Evolutionary conservation across 192 early-diverging fungal species (phyloP), one percentile per base, ranked within the genome.

Genomic region (Coemansia sp.): DNA sequence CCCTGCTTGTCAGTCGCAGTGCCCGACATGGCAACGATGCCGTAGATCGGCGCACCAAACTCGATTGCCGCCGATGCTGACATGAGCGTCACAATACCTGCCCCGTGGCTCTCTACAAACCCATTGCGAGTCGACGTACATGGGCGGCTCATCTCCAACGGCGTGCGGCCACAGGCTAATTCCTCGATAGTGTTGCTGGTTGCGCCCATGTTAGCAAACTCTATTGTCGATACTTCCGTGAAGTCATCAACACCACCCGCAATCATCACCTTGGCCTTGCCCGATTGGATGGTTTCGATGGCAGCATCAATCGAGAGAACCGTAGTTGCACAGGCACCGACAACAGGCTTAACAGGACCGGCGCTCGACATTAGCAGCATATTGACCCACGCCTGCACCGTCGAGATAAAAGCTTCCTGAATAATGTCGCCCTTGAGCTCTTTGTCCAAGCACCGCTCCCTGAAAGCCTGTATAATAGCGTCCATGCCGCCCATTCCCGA

Each of bases 181-280:
- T 97, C 95, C 20, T 92, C 90, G 36, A 87, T 76, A 33, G 89
- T 76, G 75, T 91, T 94, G 70, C 87, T 88, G 18, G 93, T 94
- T 8, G 95, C 95, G 75, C 93, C 95, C 94, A 97, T 97, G 86
- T 92, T 92, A 64, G 92, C 92, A 73, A 97, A 97, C 81, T 95
- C 95, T 62, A 91, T 86, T 1, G 89, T 88, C 33, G 90, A 86
- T 62, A 92, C 93, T 75, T 94, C 92, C 59, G 85, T 86, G 83
- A 95, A 89, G 71, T 93, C 92, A 62, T 97, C 95, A 57, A 89
- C 92, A 35, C 91, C 92, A 76, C 95, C 95, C 48, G 92, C 93
- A 65, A 97, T 84, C 70, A 94, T 89, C 38, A 97, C 87, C 80
- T 90, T 93, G 60, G 95, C 95, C 83, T 95, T 94, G 68, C 93